Evolutionary conservation across 2,329 filamentous ascomycete genomes (phyloP).

Genomic region (Cercospora canescens): DNA sequence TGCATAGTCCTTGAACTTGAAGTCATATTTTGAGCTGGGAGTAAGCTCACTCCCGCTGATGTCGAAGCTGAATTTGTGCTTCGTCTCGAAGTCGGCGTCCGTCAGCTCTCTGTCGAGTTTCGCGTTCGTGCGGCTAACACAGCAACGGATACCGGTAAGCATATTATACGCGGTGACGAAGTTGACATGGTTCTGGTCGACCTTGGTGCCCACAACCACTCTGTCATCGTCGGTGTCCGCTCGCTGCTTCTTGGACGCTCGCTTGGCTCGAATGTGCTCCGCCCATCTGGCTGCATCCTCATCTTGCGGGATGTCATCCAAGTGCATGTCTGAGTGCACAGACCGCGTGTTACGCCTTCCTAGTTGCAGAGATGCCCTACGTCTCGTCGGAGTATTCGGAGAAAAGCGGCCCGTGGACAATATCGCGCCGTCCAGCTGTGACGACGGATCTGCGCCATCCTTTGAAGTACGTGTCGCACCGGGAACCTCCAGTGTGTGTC

Average conservation of each 20-base stretch:
- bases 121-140: conserved; percentile 92
- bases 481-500: conserved; percentile 87
- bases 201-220: conserved; percentile 93
- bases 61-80: conserved; percentile 98
- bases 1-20: conserved; percentile 99
- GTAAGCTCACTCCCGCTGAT: conserved; percentile 97
- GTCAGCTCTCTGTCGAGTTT: conserved; percentile 91
- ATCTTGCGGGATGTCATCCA: conserved; percentile 82
- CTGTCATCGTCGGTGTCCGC: conserved; percentile 88
- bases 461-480: conserved; percentile 68
- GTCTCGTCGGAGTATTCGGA: conserved; percentile 61
- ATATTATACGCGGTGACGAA: conserved; percentile 99
- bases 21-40: conserved; percentile 98
- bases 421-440: conserved; percentile 54
- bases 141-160: conserved; percentile 97
- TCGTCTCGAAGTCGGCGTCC: conserved; percentile 87
- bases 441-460: conserved; percentile 57
- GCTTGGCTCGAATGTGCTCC: conserved; percentile 87
- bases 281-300: conserved; percentile 92
- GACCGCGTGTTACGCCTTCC: conserved; percentile 80
- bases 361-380: conserved; percentile 81
- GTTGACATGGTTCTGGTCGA: conserved; percentile 89
- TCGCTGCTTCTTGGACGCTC: conserved; percentile 80
- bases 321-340: conserved; percentile 77
- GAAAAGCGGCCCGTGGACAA: conserved; percentile 79